phyloP scores from a whole-genome alignment of 129 eudicot species.

The Lonicera japonica region DNA sequence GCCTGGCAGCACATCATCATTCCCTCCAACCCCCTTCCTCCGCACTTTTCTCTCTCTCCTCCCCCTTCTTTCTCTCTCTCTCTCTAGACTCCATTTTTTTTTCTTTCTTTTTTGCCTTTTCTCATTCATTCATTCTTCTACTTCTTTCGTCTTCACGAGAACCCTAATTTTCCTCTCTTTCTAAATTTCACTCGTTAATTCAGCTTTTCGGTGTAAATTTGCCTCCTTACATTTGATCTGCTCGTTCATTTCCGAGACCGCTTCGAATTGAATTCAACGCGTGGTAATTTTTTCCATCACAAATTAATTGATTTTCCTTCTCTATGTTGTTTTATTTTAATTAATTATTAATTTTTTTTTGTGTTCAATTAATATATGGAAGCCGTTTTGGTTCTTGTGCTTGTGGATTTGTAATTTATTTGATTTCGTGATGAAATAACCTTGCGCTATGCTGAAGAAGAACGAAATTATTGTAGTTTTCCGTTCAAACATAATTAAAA shows the following conservation, averaged over 20 bases:
- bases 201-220: not conserved
- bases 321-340: not conserved
- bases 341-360: no score
- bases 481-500: no score
- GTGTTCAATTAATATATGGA: no score
- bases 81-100: not conserved
- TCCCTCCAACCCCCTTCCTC: conserved; percentile 49
- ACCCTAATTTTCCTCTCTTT: conserved; percentile 3
- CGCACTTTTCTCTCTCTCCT: conserved; percentile 20
- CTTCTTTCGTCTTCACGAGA: not conserved
- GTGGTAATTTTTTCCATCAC: not conserved
- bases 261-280: no score
- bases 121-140: not conserved
- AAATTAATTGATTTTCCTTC: not conserved
- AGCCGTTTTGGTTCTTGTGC: no score
- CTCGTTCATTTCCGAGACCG: not conserved
- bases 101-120: not conserved
- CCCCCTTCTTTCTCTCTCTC: conserved; percentile 4
- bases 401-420: no score
- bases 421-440: no score
- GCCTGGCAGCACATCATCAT: conserved; percentile 81
- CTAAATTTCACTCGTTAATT: not conserved
- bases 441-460: no score
- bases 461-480: no score
- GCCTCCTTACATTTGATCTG: conserved; percentile 3